Base-by-base conservation (phyloP, 148 eudicot species). In the Linanthus parryae region DNA sequence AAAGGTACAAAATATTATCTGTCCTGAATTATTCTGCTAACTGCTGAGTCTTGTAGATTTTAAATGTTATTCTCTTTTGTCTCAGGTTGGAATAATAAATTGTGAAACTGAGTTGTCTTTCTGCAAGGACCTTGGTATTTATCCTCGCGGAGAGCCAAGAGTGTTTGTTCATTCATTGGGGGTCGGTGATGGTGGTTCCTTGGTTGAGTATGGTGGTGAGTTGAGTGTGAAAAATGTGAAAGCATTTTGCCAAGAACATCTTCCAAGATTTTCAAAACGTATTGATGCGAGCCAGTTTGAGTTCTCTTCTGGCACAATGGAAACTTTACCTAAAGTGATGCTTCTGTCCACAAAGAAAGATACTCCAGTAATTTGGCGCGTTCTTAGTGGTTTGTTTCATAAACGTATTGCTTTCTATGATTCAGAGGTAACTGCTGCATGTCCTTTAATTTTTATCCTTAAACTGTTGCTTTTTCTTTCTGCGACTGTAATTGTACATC, bases 361-460 rank as follows among this genome's bases (percentile, higher is more conserved):
- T 62, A 83, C 95, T 23, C 98, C 98, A 6, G 68, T 77, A 28
- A 87, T 91, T 67, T 91, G 98, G 98, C 90, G 87, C 44, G 81
- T 78, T 25, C 83, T 91, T 49, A 83, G 87, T 67, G 95, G 98
- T 48, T 61, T 91, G 75, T 77, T 74, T 53, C 85, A 62, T 43
- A 83, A 77, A 21, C 86, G 74, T 21, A 59, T 86, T 58, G 25
- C 56, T 52, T 73, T 91, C 73, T 91, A 78, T 57, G 95, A 91
- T 63, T 67, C 94, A 14, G 79, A 83, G 95, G 97, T 91, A 78
- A 35, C 17, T 34, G n/a, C n/a, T 31, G 11, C 11, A 11, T 31
- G 11, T 31, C 5, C 11, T 31, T 11, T 11, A 31, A 31, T 31
- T 31, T 31, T 31, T 31, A 11, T 31, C 11, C 7, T 31, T 31